These are phyloP conservation scores for Panus rudis DNA, from an alignment of 768 basidiomycete species.

Conservation along the genomic window DNA sequence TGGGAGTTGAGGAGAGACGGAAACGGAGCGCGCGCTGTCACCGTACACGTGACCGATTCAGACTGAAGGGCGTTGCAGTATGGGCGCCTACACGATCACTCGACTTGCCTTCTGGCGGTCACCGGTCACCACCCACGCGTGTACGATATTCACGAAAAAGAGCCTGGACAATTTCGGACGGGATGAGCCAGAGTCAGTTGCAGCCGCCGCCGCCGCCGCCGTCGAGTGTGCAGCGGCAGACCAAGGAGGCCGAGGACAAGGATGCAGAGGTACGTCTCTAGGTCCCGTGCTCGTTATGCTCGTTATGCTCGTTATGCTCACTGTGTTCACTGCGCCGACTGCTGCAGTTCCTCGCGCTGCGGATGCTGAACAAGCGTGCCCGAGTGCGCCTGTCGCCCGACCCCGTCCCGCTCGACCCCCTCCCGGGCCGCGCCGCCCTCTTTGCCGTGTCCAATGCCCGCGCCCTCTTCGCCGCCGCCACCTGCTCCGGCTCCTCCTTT, in stretches of 20 bases:
- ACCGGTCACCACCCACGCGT: too few relatives aligned
- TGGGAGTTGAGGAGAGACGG: too few relatives aligned
- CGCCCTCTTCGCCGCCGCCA: conserved; percentile 68
- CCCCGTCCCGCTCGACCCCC: conserved; percentile 34
- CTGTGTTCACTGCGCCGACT: background rate
- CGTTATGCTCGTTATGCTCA: background rate
- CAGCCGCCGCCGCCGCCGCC: conserved; percentile 12
- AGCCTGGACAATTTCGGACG: too few relatives aligned
- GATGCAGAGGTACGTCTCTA: conserved; percentile 21
- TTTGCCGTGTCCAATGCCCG: conserved; percentile 53
- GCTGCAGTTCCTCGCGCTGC: conserved; percentile 21
- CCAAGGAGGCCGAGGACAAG: conserved; percentile 19
- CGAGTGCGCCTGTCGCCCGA: conserved; percentile 57
- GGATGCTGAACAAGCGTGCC: conserved; percentile 48
- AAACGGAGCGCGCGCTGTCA: too few relatives aligned
- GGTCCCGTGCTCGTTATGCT: background rate
- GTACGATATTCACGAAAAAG: too few relatives aligned
- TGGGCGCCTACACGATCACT: too few relatives aligned
- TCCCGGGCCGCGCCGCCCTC: conserved; percentile 41
- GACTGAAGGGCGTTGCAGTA: too few relatives aligned
- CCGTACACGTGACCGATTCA: too few relatives aligned
- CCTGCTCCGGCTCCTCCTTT: conserved; percentile 3
- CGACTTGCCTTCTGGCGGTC: too few relatives aligned
- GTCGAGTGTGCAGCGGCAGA: conserved; percentile 13
- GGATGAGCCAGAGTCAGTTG: conserved; percentile 21